These are phyloP conservation scores for Polyporus arcularius DNA, from an alignment of 768 basidiomycete genomes.

Conservation along the genomic window DNA sequence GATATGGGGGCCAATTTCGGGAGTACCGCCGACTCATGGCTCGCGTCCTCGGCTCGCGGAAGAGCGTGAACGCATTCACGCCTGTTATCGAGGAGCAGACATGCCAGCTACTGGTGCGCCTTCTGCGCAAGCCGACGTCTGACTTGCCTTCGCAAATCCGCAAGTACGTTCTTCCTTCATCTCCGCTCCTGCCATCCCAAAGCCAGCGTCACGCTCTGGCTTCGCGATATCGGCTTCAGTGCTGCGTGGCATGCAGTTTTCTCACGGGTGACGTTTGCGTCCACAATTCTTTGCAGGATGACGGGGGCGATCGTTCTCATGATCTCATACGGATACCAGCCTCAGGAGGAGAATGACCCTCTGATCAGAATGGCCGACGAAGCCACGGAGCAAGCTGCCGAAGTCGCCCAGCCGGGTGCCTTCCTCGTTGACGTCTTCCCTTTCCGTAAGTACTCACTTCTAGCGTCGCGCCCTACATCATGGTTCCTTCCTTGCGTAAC, in stretches of 20 bases:
- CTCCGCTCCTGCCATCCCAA: neutral
- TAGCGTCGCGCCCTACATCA: neutral
- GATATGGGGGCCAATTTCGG: slow-evolving; percentile 42
- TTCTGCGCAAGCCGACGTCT: slow-evolving; percentile 38
- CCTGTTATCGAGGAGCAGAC: slow-evolving; percentile 43
- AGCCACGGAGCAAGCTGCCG: slow-evolving; percentile 24
- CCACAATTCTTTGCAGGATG: slow-evolving; percentile 19
- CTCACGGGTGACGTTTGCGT: neutral
- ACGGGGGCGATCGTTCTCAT: slow-evolving; percentile 31
- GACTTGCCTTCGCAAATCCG: slow-evolving; percentile 43
- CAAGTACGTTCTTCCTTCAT: slow-evolving; percentile 29
- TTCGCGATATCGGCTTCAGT: no score
- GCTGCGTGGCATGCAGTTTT: neutral
- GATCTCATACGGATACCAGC: slow-evolving; percentile 31
- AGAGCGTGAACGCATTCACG: slow-evolving; percentile 36
- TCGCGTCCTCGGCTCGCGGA: slow-evolving; percentile 43
- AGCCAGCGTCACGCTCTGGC: no score
- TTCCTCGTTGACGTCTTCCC: slow-evolving; percentile 36
- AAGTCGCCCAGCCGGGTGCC: slow-evolving; percentile 33
- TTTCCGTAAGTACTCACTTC: slow-evolving; percentile 26
- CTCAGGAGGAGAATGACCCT: slow-evolving; percentile 21
- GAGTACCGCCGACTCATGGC: slow-evolving; percentile 45
- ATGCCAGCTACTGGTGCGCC: slow-evolving; percentile 42
- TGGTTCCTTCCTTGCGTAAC: neutral
- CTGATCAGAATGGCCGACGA: slow-evolving; percentile 24